Percentiles rank a stretch among this genome's conserved stretches.
Evolutionary conservation across 495 filamentous ascomycete genomes (phyloP).

Genomic region (Hypoxylon perforatum): DNA sequence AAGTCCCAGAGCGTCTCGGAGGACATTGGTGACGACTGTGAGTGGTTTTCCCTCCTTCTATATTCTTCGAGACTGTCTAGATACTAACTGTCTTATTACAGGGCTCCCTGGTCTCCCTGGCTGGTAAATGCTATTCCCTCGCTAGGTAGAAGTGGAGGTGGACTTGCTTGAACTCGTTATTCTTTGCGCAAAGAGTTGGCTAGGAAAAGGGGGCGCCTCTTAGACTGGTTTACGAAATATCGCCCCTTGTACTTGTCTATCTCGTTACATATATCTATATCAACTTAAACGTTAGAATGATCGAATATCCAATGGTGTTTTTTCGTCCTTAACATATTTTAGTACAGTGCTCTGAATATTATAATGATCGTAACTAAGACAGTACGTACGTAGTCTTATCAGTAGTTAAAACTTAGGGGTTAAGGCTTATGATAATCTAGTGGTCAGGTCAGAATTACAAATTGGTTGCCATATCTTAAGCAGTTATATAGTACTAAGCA

Average conservation of each 20-base stretch:
- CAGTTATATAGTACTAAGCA: too few relatives aligned
- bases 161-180: neutral
- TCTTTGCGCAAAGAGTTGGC: neutral
- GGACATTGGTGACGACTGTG: conserved; percentile 46
- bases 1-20: conserved; percentile 50
- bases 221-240: conserved; percentile 22
- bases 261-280: conserved; percentile 11
- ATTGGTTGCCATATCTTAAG: too few relatives aligned
- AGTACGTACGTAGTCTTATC: too few relatives aligned
- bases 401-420: too few relatives aligned
- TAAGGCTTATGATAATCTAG: too few relatives aligned
- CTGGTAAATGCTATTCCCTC: conserved; percentile 16
- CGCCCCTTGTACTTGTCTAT: conserved; percentile 4
- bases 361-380: too few relatives aligned
- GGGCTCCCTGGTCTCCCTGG: conserved; percentile 42
- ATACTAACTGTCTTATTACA: conserved; percentile 24
- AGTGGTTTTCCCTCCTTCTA: conserved; percentile 6
- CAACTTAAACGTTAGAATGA: conserved; percentile 1
- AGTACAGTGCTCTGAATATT: too few relatives aligned
- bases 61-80: neutral
- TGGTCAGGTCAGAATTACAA: too few relatives aligned
- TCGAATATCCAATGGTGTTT: neutral
- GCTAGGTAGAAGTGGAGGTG: neutral
- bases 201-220: neutral
- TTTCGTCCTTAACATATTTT: too few relatives aligned